Base-by-base conservation (phyloP, 495 filamentous ascomycete genomes). In the Aspergillus steynii region DNA sequence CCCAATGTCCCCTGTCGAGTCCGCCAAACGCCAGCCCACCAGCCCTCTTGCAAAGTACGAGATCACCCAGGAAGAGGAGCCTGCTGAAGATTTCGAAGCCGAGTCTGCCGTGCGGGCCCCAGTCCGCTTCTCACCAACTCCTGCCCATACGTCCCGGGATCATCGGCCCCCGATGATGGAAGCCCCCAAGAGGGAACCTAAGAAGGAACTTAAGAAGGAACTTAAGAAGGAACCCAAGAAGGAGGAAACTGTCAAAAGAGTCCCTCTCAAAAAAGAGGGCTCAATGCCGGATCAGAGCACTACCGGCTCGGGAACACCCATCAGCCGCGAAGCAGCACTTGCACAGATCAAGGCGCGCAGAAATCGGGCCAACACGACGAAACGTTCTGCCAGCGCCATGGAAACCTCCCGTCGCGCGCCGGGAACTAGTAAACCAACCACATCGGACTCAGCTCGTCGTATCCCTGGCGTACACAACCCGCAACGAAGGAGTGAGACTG, bases 331-430 rank as follows among this genome's bases (percentile, higher is more conserved):
- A 67, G 75, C 77, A 55, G 82, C 82, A 5, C 65, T 84, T 2
- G 82, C 82, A 28, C 79, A 82, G 62, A 83, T 84, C 55, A 64
- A 79, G 34, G 80, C 78, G 12, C 69, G 82, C 37, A 74, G 81
- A 46, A 77, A 75, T 4, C 69, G 79, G 52, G 74, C 82, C 3
- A 76, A 74, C 60, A 83, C 74, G 58, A 76, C 79, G 67, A 71
- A 75, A 42, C 70, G 80, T 54, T 79, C 77, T 42, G 72, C 71
- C 10, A 80, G 78, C 53, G 71, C 71, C 25, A 73, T 63, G n/a
- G 77, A 80, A 58, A 68, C 68, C 31, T 63, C 67, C 0, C 55
- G 74, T 20, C 72, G 72, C 29, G 61, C 68, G 20, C 20, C 20
- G 37, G 66, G 65, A 9, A 67, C 64, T 3, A 66, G 70, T 26